Base-by-base conservation (phyloP, 2,329 filamentous ascomycete genomes). In the Colletotrichum tanaceti region DNA sequence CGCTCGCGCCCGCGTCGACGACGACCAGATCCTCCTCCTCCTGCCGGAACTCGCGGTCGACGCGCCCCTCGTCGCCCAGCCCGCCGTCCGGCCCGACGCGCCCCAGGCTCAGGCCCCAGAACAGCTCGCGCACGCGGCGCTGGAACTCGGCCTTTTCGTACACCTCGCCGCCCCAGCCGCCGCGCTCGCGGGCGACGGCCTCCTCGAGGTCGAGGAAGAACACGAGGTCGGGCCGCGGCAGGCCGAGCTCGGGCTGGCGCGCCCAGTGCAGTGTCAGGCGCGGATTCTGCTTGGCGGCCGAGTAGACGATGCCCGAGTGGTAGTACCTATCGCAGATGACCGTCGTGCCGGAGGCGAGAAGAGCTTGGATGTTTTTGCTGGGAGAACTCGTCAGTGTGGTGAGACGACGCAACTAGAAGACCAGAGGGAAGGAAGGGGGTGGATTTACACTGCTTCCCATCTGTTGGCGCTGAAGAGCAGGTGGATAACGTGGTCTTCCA, bases 291-390 rank as follows among this genome's bases (percentile, higher is more conserved):
- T 98, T 98, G 4, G 96, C 95, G 0, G 93, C 93, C 28, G 91
- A 93, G 82, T 98, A 99, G 58, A 98, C 93, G 65, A 94, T 92
- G 62, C 96, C 96, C 22, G 92, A 96, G 83, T 97, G 95, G 78
- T 97, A 97, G 82, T 98, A 99, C 55, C 96, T 90, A 79, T 99
- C 96, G 73, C 95, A 90, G 46, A 99, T 84, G 39, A 99, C 86
- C 0, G 89, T 96, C 22, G 85, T 90, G 10, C 95, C 94, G 1
- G 83, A 78, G 0, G 83, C 80, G 6, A 98, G 79, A 6, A 87
- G 81, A 1, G 79, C 65, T 20, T 82, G 75, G 53, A 90, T 90
- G 58, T 80, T 80, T 72, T 83, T 81, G 2, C 86, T 88, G 68
- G n/a, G 16, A 5, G 5, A 22, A 18, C 18, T n/a, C 24, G 57